Evolutionary conservation across 2,329 filamentous ascomycete species (phyloP), one percentile per base, ranked within the genome.

Genomic region (Penicillium expansum): DNA sequence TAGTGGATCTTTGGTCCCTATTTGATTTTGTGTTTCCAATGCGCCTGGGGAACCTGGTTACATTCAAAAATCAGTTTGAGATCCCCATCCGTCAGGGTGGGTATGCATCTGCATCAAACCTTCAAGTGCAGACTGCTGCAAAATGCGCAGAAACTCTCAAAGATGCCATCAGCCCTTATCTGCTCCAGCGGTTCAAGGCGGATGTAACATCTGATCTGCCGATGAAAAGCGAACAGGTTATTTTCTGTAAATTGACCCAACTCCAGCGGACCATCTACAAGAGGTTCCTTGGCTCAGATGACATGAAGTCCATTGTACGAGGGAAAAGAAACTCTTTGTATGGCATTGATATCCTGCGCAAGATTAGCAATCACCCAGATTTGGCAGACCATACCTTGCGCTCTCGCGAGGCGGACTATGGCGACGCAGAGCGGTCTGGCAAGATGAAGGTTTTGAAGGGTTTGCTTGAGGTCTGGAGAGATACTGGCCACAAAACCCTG

Each of bases 11-110:
- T 0, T 99, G 94, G 93, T 97, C 93, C 0, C 78, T 99, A 0
- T 97, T 99, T 69, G 95, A 99, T 71, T 99, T 99, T 69, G 89
- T 97, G 56, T 97, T 92, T 60, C 94, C 95, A 0, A 97, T 97
- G 91, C 88, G 92, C 14, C 78, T 99, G 6, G 95, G 94, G 0
- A 97, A 91, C 0, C 80, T 97, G 13, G 89, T 97, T 56, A 91
- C 90, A 62, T 99, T 99, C 71, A 86, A 92, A 44, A 88, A 87
- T 58, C 87, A 96, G 59, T 97, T 99, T 62, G 94, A 97, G 70
- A 89, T 95, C 37, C 94, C 94, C 0, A 99, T 99, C 71, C 88
- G 88, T 57, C 85, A 92, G 51, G 95, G 95, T 44, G 94, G 94
- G 5, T 97, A 97, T 73, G 92, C 92, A 8, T 97, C 96, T 73